Evolutionary conservation across 257 asterid genomes (phyloP).

Genomic region (Apocynum venetum): DNA sequence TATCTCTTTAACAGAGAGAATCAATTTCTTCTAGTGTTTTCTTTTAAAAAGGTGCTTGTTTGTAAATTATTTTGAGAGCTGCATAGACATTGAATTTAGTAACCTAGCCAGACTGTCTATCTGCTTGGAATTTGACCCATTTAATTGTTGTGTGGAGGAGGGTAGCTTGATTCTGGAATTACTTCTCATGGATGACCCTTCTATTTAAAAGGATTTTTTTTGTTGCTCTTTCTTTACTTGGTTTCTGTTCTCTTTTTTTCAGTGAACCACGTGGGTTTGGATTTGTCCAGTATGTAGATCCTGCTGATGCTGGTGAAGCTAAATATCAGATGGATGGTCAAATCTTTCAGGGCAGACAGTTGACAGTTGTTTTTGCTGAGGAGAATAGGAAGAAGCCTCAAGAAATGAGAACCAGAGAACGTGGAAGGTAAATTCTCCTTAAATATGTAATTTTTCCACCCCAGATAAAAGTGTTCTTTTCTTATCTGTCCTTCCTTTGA

Average conservation of each 20-base stretch:
- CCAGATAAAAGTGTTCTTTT: neutral
- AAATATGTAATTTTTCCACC: neutral
- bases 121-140: neutral
- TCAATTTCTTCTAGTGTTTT: neutral
- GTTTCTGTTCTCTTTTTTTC: slow-evolving; percentile 16
- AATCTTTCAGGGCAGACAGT: slow-evolving; percentile 69
- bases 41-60: neutral
- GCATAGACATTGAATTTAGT: neutral
- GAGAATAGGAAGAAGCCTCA: slow-evolving; percentile 87
- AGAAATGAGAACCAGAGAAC: slow-evolving; percentile 78
- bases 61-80: neutral
- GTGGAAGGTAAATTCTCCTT: slow-evolving; percentile 44
- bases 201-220: no score
- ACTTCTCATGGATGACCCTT: neutral
- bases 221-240: neutral
- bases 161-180: neutral
- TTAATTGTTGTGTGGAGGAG: neutral
- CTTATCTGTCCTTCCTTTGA: neutral
- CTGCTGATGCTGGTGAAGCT: slow-evolving; percentile 91
- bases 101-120: neutral
- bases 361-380: slow-evolving; percentile 94
- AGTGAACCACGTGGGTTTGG: slow-evolving; percentile 95
- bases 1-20: neutral
- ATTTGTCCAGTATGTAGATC: slow-evolving; percentile 86
- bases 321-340: slow-evolving; percentile 94